Evolutionary conservation across 108 stramenopile genomes (phyloP), one percentile per base, ranked within the genome.

Genomic region (Aurantiochytrium sp.): DNA sequence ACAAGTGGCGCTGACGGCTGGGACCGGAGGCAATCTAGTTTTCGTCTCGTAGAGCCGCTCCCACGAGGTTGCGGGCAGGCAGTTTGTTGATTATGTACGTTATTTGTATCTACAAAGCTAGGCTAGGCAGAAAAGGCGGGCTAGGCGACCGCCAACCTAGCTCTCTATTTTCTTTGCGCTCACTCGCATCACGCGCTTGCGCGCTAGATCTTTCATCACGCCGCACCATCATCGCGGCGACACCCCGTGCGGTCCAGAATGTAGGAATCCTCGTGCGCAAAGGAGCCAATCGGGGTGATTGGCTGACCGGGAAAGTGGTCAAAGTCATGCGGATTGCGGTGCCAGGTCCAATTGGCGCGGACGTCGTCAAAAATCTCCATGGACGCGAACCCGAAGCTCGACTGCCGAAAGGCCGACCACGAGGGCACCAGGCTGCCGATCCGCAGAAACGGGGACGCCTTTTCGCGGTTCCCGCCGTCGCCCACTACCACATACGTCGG

Each of bases 391-490:
- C 98, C 98, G 86, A 95, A 97, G 86, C 90, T 92, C 68, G 95
- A 92, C 87, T 98, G 94, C 39, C 97, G 92, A 68, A 93, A 91
- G 37, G 92, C 93, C 32, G 96, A 88, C 96, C 97, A 98, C n/a
- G 37, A 52, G 24, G 88, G 55, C 1, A 19, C 68, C 24, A 65
- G 27, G 8, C 22, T 19, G 1, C 32, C 21, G 92, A 93, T 19
- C 95, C 95, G 68, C 94, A 91, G 39, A 93, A 96, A 65, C 1
- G 34, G 59, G 19, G 59, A 65, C 8, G 59, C 59, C 59, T 65
- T 65, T 87, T 95, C 93, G 10, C 96, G 92, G 68, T 93, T 94
- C 34, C 97, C 98, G 54, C 97, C 97, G 37, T 96, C 97, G 59
- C 98, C 98, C 53, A 97, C 92, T 55, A 95, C 94, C 55, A 99